Evolutionary conservation across 2,329 filamentous ascomycete genomes (phyloP).

Genomic region (Paraphoma sp.): DNA sequence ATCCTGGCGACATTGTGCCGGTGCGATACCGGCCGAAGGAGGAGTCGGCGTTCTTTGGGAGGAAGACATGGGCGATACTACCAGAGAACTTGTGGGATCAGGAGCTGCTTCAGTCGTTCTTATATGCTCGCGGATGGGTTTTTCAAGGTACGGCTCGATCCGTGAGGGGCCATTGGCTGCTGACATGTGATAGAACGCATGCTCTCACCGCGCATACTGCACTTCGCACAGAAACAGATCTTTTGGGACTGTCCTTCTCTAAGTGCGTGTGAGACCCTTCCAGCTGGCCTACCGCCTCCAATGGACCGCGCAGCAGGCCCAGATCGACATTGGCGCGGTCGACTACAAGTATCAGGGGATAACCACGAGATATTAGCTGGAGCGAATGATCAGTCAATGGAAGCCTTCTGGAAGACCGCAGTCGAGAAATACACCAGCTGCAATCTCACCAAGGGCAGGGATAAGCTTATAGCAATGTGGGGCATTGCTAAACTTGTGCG

Average conservation of each 20-base stretch:
- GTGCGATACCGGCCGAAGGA: slow-evolving; percentile 12
- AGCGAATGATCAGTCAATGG: slow-evolving; percentile 25
- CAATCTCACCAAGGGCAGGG: slow-evolving; percentile 21
- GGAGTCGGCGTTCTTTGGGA: slow-evolving; percentile 15
- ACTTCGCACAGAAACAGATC: slow-evolving; percentile 30
- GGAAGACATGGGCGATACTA: slow-evolving; percentile 23
- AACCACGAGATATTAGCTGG: slow-evolving; percentile 16
- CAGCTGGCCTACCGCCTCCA: slow-evolving; percentile 24
- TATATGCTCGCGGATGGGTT: slow-evolving; percentile 37
- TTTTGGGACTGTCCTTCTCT: slow-evolving; percentile 37
- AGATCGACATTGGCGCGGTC: slow-evolving; percentile 35
- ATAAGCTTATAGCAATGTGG: slow-evolving; percentile 36
- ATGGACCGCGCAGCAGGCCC: slow-evolving; percentile 20
- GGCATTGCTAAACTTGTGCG: slow-evolving; percentile 37
- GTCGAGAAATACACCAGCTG: slow-evolving; percentile 31
- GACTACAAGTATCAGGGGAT: slow-evolving; percentile 20
- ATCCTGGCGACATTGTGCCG: slow-evolving; percentile 18
- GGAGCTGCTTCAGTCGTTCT: slow-evolving; percentile 17
- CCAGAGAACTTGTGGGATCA: slow-evolving; percentile 25
- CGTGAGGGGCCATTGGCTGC: not conserved
- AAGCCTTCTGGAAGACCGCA: slow-evolving; percentile 30
- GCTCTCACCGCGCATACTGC: slow-evolving; percentile 33
- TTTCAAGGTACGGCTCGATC: slow-evolving; percentile 30
- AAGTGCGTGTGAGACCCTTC: slow-evolving; percentile 32
- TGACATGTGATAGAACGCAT: slow-evolving; percentile 25